phyloP scores from a whole-genome alignment of 441 rosid genomes.

The Brassica hybrid region DNA sequence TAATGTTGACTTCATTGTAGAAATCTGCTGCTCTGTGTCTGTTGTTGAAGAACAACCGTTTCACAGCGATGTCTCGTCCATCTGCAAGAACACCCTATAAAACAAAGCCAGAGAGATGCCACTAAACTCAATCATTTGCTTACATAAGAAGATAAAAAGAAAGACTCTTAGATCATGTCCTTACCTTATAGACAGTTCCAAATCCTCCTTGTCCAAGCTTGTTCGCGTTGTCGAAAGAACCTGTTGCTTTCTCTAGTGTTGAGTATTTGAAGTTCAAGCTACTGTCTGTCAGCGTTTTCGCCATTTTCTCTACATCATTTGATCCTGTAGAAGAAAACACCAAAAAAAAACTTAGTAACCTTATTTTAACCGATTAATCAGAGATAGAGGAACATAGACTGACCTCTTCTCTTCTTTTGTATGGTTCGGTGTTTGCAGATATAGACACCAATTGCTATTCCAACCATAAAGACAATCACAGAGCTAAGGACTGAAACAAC shows the following conservation, averaged over 20 bases:
- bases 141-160: neutral
- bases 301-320: conserved; percentile 68
- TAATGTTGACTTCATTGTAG: conserved; percentile 91
- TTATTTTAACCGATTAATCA: neutral
- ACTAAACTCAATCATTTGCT: conserved; percentile 16
- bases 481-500: conserved; percentile 55
- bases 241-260: conserved; percentile 85
- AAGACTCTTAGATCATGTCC: neutral
- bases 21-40: conserved; percentile 92
- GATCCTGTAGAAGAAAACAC: conserved; percentile 54
- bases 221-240: conserved; percentile 64
- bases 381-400: neutral
- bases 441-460: conserved; percentile 44
- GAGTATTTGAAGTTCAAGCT: conserved; percentile 95
- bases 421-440: conserved; percentile 51
- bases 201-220: conserved; percentile 98
- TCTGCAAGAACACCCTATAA: conserved; percentile 81
- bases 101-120: neutral
- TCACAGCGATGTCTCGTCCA: conserved; percentile 94
- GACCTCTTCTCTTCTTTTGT: conserved; percentile 59
- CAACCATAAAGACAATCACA: conserved; percentile 52
- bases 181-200: conserved; percentile 93
- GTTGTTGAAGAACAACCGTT: conserved; percentile 87
- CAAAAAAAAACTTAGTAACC: neutral
- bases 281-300: conserved; percentile 69